phyloP scores from a whole-genome alignment of 768 basidiomycete genomes.

The Leccinum sublutescens region DNA sequence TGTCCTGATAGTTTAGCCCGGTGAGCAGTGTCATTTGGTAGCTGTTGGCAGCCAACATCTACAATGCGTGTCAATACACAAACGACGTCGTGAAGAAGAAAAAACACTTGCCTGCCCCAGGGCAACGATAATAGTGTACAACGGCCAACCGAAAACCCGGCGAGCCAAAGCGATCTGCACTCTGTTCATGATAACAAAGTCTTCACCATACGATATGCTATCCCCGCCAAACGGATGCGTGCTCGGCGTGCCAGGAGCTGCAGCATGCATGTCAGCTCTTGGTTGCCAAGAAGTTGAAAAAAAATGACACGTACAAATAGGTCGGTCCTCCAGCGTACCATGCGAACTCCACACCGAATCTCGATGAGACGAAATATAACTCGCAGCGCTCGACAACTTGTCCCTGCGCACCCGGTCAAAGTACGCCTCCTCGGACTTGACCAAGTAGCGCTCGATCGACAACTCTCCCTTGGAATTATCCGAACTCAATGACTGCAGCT shows the following conservation, averaged over 20 bases:
- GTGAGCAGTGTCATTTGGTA: slow-evolving; percentile 93
- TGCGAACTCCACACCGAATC: slow-evolving; percentile 83
- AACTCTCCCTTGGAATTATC: slow-evolving; percentile 90
- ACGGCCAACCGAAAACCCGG: slow-evolving; percentile 81
- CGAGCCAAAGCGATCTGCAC: slow-evolving; percentile 83
- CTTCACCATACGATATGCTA: slow-evolving; percentile 52
- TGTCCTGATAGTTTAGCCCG: slow-evolving; percentile 79
- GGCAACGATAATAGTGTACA: slow-evolving; percentile 88
- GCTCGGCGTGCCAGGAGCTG: slow-evolving; percentile 47
- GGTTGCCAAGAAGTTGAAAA: slow-evolving; percentile 13
- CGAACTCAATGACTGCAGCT: slow-evolving; percentile 70
- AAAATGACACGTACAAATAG: slow-evolving; percentile 56
- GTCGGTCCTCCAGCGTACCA: slow-evolving; percentile 52
- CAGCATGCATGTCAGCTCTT: background rate
- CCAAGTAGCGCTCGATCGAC: slow-evolving; percentile 87
- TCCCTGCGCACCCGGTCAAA: slow-evolving; percentile 89
- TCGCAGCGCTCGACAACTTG: slow-evolving; percentile 79
- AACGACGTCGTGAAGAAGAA: background rate
- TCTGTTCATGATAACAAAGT: slow-evolving; percentile 74
- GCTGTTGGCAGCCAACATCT: slow-evolving; percentile 89
- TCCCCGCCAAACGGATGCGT: slow-evolving; percentile 47
- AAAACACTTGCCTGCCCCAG: slow-evolving; percentile 62
- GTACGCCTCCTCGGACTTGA: slow-evolving; percentile 92
- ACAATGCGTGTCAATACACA: slow-evolving; percentile 3
- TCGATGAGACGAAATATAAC: slow-evolving; percentile 71